These are phyloP conservation scores for Astragalus glycyphyllos DNA, from an alignment of 306 rosid genomes.

Conservation along the genomic window DNA sequence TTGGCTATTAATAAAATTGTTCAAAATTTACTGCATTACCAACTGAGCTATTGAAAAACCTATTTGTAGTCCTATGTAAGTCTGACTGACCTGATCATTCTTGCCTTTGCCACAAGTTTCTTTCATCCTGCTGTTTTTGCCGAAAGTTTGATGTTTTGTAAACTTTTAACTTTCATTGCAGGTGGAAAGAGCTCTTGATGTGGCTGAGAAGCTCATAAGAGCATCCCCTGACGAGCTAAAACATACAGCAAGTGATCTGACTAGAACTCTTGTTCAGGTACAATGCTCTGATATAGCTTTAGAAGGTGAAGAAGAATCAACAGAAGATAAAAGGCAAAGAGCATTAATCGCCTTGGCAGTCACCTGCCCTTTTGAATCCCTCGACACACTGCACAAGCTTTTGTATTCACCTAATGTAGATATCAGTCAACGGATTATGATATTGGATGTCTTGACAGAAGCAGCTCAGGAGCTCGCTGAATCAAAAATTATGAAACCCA, in stretches of 20 bases:
- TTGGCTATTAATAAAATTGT: constrained; percentile 3
- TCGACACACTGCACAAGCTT: constrained; percentile 72
- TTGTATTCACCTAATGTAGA: constrained; percentile 89
- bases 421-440: constrained; percentile 90
- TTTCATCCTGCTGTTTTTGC: constrained; percentile 12
- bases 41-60: constrained; percentile 33
- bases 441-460: constrained; percentile 90
- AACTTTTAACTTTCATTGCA: constrained; percentile 42
- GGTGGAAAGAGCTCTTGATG: constrained; percentile 92
- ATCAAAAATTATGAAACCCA: constrained; percentile 60
- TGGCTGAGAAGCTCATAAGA: constrained; percentile 83
- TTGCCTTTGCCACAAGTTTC: constrained; percentile 17
- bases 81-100: constrained; percentile 33
- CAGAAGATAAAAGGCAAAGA: constrained; percentile 88
- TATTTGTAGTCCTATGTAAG: constrained; percentile 25
- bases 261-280: constrained; percentile 83
- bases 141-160: constrained; percentile 32
- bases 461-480: constrained; percentile 93
- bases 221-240: constrained; percentile 95
- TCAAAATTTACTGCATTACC: constrained; percentile 33
- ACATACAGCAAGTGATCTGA: constrained; percentile 76
- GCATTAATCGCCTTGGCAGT: constrained; percentile 80
- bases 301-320: constrained; percentile 90
- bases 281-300: constrained; percentile 91
- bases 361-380: constrained; percentile 75